phyloP scores from a whole-genome alignment of 148 eudicot genomes.

The Vaccinium corymbosum region DNA sequence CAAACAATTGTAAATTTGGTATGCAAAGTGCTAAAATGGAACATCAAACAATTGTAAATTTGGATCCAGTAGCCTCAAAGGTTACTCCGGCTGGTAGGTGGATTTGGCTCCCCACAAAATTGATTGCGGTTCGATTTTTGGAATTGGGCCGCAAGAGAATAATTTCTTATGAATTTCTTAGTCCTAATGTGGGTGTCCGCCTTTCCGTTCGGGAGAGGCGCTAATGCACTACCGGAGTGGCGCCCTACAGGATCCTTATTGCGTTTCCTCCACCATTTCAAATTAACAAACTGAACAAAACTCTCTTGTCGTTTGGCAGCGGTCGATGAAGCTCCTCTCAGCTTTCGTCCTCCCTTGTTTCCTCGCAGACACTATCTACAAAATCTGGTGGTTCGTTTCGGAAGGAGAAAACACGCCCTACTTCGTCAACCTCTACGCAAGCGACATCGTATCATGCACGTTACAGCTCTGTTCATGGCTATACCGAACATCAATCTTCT shows the following conservation, averaged over 20 bases:
- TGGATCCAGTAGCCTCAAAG: too few species aligned
- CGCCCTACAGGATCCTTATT: too few species aligned
- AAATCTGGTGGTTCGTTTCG: conserved; percentile 87
- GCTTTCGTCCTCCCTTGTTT: conserved; percentile 73
- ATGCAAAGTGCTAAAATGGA: not conserved
- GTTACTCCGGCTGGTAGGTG: too few species aligned
- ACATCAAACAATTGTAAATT: not conserved
- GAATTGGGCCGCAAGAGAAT: too few species aligned
- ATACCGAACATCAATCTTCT: conserved; percentile 69
- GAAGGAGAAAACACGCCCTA: conserved; percentile 65
- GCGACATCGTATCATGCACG: conserved; percentile 53
- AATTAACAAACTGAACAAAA: not conserved
- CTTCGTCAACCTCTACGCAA: conserved; percentile 37
- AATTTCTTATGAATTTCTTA: too few species aligned
- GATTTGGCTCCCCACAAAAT: too few species aligned
- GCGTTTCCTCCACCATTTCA: too few species aligned
- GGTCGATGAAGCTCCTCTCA: conserved; percentile 62
- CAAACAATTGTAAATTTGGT: not conserved
- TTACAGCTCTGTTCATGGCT: conserved; percentile 74
- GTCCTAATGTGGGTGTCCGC: too few species aligned
- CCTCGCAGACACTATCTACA: conserved; percentile 52
- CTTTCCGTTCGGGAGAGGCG: too few species aligned
- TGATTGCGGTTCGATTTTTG: too few species aligned
- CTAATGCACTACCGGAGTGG: too few species aligned
- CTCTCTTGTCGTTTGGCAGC: conserved; percentile 42